These are phyloP conservation scores for Brassica nigra DNA, from an alignment of 345 rosid species.

Conservation along the genomic window DNA sequence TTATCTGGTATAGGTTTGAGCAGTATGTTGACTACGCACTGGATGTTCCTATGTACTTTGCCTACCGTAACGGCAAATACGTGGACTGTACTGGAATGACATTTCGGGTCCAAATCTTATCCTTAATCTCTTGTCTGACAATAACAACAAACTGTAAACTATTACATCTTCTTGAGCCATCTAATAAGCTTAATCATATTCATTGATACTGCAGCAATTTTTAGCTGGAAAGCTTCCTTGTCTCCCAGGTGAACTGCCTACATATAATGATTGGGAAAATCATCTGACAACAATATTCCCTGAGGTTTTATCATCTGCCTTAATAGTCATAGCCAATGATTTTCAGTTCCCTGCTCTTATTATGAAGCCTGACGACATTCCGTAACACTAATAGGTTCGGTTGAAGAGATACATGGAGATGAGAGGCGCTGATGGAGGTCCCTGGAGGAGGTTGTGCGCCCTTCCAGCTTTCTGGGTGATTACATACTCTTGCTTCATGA, in stretches of 20 bases:
- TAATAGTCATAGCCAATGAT: background rate
- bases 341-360: constrained; percentile 10
- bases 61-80: constrained; percentile 78
- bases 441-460: constrained; percentile 96
- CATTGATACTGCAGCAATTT: constrained; percentile 68
- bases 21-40: constrained; percentile 98
- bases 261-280: constrained; percentile 95
- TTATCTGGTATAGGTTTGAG: constrained; percentile 74
- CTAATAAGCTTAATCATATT: background rate
- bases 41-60: constrained; percentile 99
- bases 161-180: constrained; percentile 2
- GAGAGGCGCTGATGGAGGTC: constrained; percentile 99
- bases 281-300: constrained; percentile 97
- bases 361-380: constrained; percentile 18
- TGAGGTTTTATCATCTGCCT: constrained; percentile 58
- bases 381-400: constrained; percentile 63
- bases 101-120: constrained; percentile 78
- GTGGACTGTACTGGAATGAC: constrained; percentile 95
- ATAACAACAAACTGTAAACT: background rate
- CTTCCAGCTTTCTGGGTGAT: constrained; percentile 97
- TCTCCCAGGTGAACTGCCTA: constrained; percentile 92
- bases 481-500: constrained; percentile 6
- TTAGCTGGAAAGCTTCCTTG: constrained; percentile 92
- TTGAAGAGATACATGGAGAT: constrained; percentile 98
- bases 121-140: constrained; percentile 40